A percentile compares a stretch with the other conserved stretches of the same genome.
These are phyloP conservation scores for Curvularia eragrostidis DNA, from an alignment of 2,329 filamentous ascomycete genomes.

Conservation along the genomic window DNA sequence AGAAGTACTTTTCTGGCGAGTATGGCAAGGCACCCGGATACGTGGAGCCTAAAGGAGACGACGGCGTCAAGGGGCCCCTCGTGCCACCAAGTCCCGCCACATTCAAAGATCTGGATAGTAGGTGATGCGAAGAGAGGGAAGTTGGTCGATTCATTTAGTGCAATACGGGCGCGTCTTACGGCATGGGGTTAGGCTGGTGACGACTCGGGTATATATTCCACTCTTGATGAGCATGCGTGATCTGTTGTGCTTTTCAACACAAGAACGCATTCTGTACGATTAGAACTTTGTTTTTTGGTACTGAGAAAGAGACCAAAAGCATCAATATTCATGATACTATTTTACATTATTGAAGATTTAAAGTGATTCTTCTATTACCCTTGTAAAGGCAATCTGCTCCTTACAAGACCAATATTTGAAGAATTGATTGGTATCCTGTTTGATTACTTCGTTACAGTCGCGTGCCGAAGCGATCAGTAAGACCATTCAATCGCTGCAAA, in stretches of 20 bases:
- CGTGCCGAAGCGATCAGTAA: too few relatives aligned
- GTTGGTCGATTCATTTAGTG: constrained; percentile 3
- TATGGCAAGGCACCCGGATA: constrained; percentile 44
- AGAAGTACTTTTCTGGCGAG: constrained; percentile 79
- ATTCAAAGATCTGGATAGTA: constrained; percentile 25
- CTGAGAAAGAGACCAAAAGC: not conserved
- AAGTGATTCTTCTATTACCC: not conserved
- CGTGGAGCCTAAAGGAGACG: constrained; percentile 42
- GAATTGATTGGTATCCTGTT: too few relatives aligned
- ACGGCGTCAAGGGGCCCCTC: constrained; percentile 44
- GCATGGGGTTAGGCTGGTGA: constrained; percentile 4
- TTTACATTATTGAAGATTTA: not conserved
- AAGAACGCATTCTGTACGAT: constrained; percentile 3
- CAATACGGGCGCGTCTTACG: constrained; percentile 3
- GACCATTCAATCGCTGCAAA: not conserved
- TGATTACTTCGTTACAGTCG: too few relatives aligned
- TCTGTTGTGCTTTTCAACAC: constrained; percentile 7
- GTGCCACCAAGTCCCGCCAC: constrained; percentile 41
- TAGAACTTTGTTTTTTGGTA: not conserved
- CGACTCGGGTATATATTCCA: constrained; percentile 11
- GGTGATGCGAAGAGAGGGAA: constrained; percentile 4
- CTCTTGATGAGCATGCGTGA: constrained; percentile 12
- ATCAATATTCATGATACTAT: constrained; percentile 2
- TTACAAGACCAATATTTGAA: too few relatives aligned
- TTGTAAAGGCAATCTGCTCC: not conserved